Conservation (phyloP, 169 alveolate species). For the Perkinsus marinus region DNA sequence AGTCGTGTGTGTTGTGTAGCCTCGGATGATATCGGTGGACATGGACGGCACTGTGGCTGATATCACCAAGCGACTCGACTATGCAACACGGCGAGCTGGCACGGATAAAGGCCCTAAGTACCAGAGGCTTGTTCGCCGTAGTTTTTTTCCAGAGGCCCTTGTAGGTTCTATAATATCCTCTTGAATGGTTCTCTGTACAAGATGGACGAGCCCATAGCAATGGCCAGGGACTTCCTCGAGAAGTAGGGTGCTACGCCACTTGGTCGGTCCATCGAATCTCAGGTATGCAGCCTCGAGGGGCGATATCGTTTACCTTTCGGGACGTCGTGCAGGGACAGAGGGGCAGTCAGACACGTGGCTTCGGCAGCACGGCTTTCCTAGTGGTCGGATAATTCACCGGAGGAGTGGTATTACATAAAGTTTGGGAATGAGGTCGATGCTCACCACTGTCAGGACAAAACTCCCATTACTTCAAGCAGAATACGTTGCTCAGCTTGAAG, state of each 20-base stretch:
- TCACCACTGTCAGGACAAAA: not conserved
- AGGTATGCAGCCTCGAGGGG: not conserved
- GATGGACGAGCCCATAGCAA: not conserved
- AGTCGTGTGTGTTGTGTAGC: not conserved
- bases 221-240: not conserved
- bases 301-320: not conserved
- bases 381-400: not conserved
- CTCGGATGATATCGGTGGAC: not conserved
- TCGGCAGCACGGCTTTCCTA: not conserved
- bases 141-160: not conserved
- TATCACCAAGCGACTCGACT: not conserved
- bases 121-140: not conserved
- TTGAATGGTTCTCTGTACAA: not conserved
- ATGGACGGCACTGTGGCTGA: not conserved
- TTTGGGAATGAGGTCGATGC: not conserved
- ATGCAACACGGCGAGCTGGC: not conserved
- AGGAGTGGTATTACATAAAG: not conserved
- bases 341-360: not conserved
- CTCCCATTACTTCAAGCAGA: not conserved
- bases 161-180: not conserved
- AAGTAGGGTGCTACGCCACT: not conserved
- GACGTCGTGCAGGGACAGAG: not conserved
- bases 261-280: not conserved
- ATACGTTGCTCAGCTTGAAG: not conserved
- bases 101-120: not conserved